Base-by-base conservation (phyloP, 2,329 filamentous ascomycete genomes). In the Delphinella strobiligena region DNA sequence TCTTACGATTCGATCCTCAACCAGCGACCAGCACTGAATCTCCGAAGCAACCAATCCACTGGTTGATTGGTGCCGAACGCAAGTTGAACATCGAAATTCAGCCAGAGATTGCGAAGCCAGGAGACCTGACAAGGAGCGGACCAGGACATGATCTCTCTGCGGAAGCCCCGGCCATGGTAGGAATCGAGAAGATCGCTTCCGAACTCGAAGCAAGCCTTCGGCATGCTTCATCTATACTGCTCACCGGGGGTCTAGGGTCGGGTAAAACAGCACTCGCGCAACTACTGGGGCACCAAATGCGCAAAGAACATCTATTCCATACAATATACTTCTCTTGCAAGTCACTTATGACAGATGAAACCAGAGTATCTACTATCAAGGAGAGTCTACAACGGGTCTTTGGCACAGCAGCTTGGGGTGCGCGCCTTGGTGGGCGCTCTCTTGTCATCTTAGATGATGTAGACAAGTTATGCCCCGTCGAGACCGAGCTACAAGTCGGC, bases 401-500 rank as follows among this genome's bases (percentile, higher is more conserved):
- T 56, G 86, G 91, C 68, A 74, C 77, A 15, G 91, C 91, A 3
- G 81, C 83, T 31, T 98, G 91, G 91, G 87, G 85, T 29, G 85
- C 89, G 27, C 74, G 89, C 44, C 71, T 91, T 1, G 88, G 87
- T 16, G 91, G 91, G 4, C 80, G 77, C 46, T 75, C 88, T 0
- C 58, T 96, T 2, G 83, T 98, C 15, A 76, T 98, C 36, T 68
- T 98, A 2, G 91, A 98, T 54, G 91, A 98, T 53, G 64, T 98
- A 5, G 91, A 98, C 60, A 86, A 85, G 53, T 69, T 98, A 1
- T 96, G 89, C 54, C 89, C 91, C 0, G 81, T 80, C 1, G 93
- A 98, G 61, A 95, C 88, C 0, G 91, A 98, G 58, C 70, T 98
- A 10, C 86, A 95, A 59, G 84, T 93, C 4, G 86, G 86, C 45